Conservation (phyloP, 495 filamentous ascomycete species). For the Parmelia sp. region DNA sequence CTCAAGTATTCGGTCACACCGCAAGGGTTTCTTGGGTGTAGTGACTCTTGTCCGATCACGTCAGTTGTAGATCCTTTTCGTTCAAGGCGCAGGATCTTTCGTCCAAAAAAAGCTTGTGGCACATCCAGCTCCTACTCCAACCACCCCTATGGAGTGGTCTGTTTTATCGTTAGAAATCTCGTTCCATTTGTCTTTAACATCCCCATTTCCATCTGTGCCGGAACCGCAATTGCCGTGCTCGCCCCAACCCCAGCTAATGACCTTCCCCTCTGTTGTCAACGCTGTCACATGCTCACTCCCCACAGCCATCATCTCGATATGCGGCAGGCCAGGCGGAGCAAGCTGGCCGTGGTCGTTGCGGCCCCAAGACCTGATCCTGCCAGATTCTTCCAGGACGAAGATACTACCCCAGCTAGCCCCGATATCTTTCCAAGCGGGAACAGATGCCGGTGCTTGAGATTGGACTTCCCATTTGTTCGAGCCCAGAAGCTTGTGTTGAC, state of each 20-base stretch:
- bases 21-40: neutral
- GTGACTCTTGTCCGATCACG: neutral
- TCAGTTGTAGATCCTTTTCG: neutral
- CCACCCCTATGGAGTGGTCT: conserved; percentile 32
- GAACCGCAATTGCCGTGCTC: conserved; percentile 95
- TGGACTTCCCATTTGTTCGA: conserved; percentile 62
- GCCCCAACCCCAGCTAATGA: conserved; percentile 89
- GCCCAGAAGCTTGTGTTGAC: conserved; percentile 57
- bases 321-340: conserved; percentile 50
- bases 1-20: neutral
- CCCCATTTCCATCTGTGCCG: conserved; percentile 50
- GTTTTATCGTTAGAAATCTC: conserved; percentile 45
- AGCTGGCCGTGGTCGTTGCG: conserved; percentile 79
- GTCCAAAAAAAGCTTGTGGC: conserved; percentile 65
- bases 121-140: conserved; percentile 70
- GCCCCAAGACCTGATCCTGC: conserved; percentile 60
- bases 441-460: conserved; percentile 33
- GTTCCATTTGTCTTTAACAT: conserved; percentile 60
- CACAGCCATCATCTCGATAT: conserved; percentile 53
- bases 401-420: conserved; percentile 77
- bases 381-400: conserved; percentile 56
- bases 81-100: neutral
- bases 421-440: conserved; percentile 50
- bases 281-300: conserved; percentile 85
- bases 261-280: conserved; percentile 48